Base-by-base conservation (phyloP, 2,329 filamentous ascomycete genomes). In the Colletotrichum musicola region DNA sequence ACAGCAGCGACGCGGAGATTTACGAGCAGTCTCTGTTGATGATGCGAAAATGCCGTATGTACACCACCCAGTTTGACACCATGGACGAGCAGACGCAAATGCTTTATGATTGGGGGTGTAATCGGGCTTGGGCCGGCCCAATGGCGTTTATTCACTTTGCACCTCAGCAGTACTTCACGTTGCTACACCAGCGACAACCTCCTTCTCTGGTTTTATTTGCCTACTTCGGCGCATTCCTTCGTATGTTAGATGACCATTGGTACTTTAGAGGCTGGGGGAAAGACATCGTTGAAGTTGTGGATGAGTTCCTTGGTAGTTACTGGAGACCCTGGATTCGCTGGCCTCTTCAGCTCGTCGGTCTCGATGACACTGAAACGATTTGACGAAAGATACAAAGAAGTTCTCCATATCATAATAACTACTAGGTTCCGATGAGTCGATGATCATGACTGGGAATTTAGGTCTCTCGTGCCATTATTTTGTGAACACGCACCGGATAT, bases 141-240 rank as follows among this genome's bases (percentile, higher is more conserved):
- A 14, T 73, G 6, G 44, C 69, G 27, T 74, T 74, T 25, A 63
- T 74, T 1, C 54, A 62, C 18, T 64, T 67, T 51, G 70, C 68
- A 1, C 71, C 72, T 4, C 53, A 71, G 22, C 30, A 16, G n/a
- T 74, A 70, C 58, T 73, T 74, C 22, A 56, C 58, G 4, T 53
- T 72, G n/a, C 50, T 74, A 0, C 67, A 70, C n/a, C 73, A 74
- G 27, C 54, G 72, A 3, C 73, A 74, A 35, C 71, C 73, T 2
- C 70, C 60, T 2, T 70, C 73, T 1, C 62, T 74, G 2, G 20
- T 74, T 13, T 14, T 74, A 0, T 74, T 72, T 54, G 69, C 70
- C 1, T 71, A 62, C 27, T 73, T 73, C 13, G 72, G 73, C 12
- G 63, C 60, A 4, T 38, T 72, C 1, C 12, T 74, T 40, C 66